Evolutionary conservation across 176 grass and related monocot species (phyloP).

Genomic region (Tuctoria greenei): DNA sequence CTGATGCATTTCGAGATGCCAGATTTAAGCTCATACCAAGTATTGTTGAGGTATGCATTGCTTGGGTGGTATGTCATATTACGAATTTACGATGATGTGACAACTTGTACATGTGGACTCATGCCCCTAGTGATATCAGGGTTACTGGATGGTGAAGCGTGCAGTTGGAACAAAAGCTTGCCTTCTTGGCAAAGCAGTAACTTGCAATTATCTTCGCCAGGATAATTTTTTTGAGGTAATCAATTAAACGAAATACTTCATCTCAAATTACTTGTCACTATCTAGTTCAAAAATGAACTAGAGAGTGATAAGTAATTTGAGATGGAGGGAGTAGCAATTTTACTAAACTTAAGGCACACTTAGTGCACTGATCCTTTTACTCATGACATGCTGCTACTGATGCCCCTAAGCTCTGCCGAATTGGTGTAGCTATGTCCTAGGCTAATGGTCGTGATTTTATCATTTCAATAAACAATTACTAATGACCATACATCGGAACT

Average conservation of each 20-base stretch:
- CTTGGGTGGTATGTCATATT: constrained; percentile 24
- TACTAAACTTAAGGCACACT: neutral
- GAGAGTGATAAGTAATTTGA: no score
- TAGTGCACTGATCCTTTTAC: neutral
- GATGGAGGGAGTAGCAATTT: no score
- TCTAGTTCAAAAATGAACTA: no score
- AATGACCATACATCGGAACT: constrained; percentile 11
- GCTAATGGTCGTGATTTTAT: neutral
- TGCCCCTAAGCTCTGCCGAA: neutral
- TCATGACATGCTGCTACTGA: neutral
- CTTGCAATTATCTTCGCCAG: constrained; percentile 85
- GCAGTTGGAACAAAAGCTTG: constrained; percentile 98
- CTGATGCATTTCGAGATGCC: constrained; percentile 75
- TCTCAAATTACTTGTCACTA: no score
- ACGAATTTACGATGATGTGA: constrained; percentile 14
- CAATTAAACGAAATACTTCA: neutral
- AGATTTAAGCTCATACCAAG: constrained; percentile 99
- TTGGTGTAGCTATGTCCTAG: neutral
- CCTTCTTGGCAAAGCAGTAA: constrained; percentile 93
- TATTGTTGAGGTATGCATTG: constrained; percentile 78
- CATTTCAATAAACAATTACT: constrained; percentile 8
- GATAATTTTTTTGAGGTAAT: constrained; percentile 97
- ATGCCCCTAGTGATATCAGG: constrained; percentile 40
- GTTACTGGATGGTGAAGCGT: constrained; percentile 99
- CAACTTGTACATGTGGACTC: constrained; percentile 35